Evolutionary conservation across 2,329 filamentous ascomycete species (phyloP), one percentile per base, ranked within the genome.

Genomic region (Talaromyces sp.): DNA sequence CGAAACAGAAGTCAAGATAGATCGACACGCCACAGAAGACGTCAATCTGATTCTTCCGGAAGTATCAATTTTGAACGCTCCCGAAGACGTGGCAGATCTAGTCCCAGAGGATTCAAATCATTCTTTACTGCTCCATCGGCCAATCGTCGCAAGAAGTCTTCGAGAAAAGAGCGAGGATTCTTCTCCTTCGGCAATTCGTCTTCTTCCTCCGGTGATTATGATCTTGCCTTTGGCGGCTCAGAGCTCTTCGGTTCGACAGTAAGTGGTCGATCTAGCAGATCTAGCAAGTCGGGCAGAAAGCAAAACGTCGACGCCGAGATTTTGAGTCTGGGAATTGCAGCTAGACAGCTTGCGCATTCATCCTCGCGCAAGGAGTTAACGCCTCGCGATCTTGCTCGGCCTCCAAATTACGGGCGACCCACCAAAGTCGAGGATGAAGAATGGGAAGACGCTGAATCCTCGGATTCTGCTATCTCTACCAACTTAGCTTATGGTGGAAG

Each of bases 151-250:
- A 78, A 81, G 69, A 82, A 81, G 64, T 82, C 80, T 69, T 81
- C 73, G 25, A 79, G 77, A 67, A 78, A 77, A 69, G 70, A 81
- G 45, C 76, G 75, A 29, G 83, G 86, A 65, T 83, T 89, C 62
- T 81, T 88, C 49, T 84, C 82, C 65, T 84, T 87, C 70, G 81
- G 79, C 63, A 89, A 88, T 70, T 88, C 85, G 1, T 91, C 88
- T 1, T 89, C 86, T 1, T 90, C 88, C 0, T 89, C 88, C 0
- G 81, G 90, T 63, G 87, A 90, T 74, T 86, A 85, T 22, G 89
- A 91, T 72, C 78, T 91, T 67, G 88, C 88, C 10, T 91, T 90
- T 72, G 88, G 89, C 72, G 88, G 89, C 10, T 82, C 79, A 63
- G 88, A 87, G 17, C 89, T 76, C 40, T 66, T 78, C 19, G 40